Conservation (phyloP, 106 monocot genomes). For the Alisma plantagoaquatica region DNA sequence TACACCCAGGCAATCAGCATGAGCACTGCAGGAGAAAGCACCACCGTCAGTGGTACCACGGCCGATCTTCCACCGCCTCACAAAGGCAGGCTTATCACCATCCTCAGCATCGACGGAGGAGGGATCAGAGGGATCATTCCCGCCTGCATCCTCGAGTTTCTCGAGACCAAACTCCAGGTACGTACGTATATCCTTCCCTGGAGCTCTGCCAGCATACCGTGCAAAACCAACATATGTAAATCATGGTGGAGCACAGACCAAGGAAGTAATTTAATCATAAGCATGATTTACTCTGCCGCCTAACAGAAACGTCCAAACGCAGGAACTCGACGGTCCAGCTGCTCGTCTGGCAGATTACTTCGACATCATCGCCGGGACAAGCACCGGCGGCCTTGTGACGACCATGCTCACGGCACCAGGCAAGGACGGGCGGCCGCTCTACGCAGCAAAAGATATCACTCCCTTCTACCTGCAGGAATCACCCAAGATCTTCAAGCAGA, state of each 20-base stretch:
- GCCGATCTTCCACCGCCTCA: neutral
- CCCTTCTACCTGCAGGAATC: neutral
- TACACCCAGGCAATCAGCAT: too few species aligned
- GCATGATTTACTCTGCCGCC: neutral
- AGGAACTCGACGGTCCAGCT: constrained; percentile 7
- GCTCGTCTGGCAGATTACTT: constrained; percentile 8
- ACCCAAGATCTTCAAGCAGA: neutral
- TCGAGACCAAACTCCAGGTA: constrained; percentile 4
- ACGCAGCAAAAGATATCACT: neutral
- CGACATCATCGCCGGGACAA: constrained; percentile 2
- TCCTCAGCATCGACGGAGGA: constrained; percentile 8
- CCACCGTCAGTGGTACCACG: too few species aligned
- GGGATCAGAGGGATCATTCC: constrained; percentile 8
- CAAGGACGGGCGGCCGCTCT: too few species aligned
- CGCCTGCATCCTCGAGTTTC: neutral
- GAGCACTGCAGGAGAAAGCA: too few species aligned
- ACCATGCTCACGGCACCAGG: too few species aligned
- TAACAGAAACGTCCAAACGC: too few species aligned
- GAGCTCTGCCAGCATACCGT: too few species aligned
- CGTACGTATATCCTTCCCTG: too few species aligned
- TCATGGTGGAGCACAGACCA: too few species aligned
- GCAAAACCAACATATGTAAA: too few species aligned
- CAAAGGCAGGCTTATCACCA: neutral
- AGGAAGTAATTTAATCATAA: too few species aligned
- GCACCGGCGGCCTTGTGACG: too few species aligned